Evolutionary conservation across 2,329 filamentous ascomycete species (phyloP).

Genomic region (Furcasterigmium sp.): DNA sequence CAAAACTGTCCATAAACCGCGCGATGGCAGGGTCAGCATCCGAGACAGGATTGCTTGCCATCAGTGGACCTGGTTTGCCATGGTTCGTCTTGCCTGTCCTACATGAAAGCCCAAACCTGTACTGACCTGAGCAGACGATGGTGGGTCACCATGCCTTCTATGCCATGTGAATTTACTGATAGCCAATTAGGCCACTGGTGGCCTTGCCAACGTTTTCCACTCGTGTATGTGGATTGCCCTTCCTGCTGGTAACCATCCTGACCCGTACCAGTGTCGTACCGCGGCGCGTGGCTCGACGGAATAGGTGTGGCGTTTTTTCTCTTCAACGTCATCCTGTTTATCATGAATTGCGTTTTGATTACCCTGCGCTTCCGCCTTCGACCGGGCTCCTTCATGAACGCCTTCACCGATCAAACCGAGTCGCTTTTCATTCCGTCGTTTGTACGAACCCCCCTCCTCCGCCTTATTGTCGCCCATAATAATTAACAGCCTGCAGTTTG

Average conservation of each 20-base stretch:
- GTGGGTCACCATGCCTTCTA: slow-evolving; percentile 4
- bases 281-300: slow-evolving; percentile 48
- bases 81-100: no score
- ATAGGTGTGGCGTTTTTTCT: slow-evolving; percentile 58
- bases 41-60: slow-evolving; percentile 47
- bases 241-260: slow-evolving; percentile 1
- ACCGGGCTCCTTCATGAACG: slow-evolving; percentile 64
- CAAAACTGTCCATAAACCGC: slow-evolving; percentile 17
- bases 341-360: slow-evolving; percentile 59
- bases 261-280: slow-evolving; percentile 38
- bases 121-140: not conserved
- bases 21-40: slow-evolving; percentile 31
- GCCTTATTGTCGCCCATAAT: not conserved
- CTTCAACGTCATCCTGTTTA: slow-evolving; percentile 58
- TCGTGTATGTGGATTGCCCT: slow-evolving; percentile 16
- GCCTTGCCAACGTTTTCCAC: slow-evolving; percentile 50
- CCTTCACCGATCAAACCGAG: slow-evolving; percentile 72
- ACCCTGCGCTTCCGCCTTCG: slow-evolving; percentile 63
- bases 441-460: slow-evolving; percentile 38
- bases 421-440: slow-evolving; percentile 70
- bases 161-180: not conserved
- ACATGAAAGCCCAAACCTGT: no score
- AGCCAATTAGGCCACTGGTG: slow-evolving; percentile 42
- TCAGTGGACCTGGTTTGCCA: slow-evolving; percentile 75
- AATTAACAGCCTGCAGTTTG: slow-evolving; percentile 24